Conservation (phyloP, 306 rosid genomes). For the Sesbania bispinosa region DNA sequence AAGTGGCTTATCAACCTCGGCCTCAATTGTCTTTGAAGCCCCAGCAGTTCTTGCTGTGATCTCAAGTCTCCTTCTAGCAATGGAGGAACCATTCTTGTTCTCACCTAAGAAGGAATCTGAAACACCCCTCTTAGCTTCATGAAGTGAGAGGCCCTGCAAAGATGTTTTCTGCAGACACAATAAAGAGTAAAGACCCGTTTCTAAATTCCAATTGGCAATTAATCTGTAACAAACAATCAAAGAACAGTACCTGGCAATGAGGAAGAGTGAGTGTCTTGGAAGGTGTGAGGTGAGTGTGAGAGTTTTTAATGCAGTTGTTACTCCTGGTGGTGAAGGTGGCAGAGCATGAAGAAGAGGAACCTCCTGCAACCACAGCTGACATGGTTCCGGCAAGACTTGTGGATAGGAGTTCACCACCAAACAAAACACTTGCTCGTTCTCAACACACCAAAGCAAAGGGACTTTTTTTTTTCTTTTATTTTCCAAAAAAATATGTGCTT, state of each 20-base stretch:
- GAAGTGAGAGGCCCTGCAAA: slow-evolving; percentile 71
- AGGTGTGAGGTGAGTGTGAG: slow-evolving; percentile 35
- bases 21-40: slow-evolving; percentile 83
- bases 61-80: slow-evolving; percentile 41
- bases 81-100: slow-evolving; percentile 20
- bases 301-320: slow-evolving; percentile 32
- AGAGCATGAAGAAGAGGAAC: slow-evolving; percentile 53
- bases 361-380: slow-evolving; percentile 69
- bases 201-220: neutral
- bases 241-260: slow-evolving; percentile 44
- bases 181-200: neutral
- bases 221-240: neutral
- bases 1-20: slow-evolving; percentile 91
- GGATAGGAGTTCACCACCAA: slow-evolving; percentile 6
- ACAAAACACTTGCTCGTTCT: neutral
- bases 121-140: slow-evolving; percentile 59
- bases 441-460: neutral
- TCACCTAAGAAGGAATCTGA: slow-evolving; percentile 38
- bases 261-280: slow-evolving; percentile 31
- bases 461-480: neutral
- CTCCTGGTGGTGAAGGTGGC: slow-evolving; percentile 50
- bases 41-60: slow-evolving; percentile 79
- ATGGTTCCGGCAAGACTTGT: slow-evolving; percentile 29
- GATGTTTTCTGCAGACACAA: slow-evolving; percentile 50
- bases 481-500: too few species aligned